A percentile compares a stretch with the other conserved stretches of the same genome.
These are phyloP conservation scores for Leccinum subatratum DNA, from an alignment of 1,284 basidiomycete species.

Conservation along the genomic window DNA sequence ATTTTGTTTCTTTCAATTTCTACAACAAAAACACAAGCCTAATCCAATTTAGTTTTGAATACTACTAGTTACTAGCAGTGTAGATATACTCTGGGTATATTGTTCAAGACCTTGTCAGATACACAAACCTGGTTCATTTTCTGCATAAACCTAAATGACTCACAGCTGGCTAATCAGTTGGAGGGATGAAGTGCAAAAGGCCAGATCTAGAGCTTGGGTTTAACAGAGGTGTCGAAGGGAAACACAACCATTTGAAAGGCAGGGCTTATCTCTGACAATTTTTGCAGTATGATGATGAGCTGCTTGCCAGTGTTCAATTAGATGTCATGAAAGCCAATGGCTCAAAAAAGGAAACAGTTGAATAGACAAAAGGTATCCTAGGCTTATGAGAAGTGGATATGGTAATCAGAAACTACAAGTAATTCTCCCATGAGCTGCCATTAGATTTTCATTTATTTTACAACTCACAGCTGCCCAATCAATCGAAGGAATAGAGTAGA, in stretches of 20 bases:
- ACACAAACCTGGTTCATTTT: no score
- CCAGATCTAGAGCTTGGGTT: slow-evolving; percentile 79
- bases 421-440: no score
- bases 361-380: slow-evolving; percentile 55
- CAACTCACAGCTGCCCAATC: no score
- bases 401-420: slow-evolving; percentile 74
- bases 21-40: no score
- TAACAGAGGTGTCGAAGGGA: slow-evolving; percentile 75
- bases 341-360: slow-evolving; percentile 37
- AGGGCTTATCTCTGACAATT: slow-evolving; percentile 83
- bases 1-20: no score
- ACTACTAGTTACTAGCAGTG: no score
- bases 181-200: slow-evolving; percentile 90
- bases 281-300: slow-evolving; percentile 71
- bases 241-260: slow-evolving; percentile 73
- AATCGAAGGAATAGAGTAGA: no score
- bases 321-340: slow-evolving; percentile 46
- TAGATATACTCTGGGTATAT: no score
- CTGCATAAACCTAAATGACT: no score
- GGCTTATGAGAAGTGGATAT: slow-evolving; percentile 71
- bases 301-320: slow-evolving; percentile 36
- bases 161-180: slow-evolving; percentile 90
- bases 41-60: no score
- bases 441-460: no score
- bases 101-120: no score